Evolutionary conservation across 306 rosid genomes (phyloP).

Genomic region (Cucumis sativus): DNA sequence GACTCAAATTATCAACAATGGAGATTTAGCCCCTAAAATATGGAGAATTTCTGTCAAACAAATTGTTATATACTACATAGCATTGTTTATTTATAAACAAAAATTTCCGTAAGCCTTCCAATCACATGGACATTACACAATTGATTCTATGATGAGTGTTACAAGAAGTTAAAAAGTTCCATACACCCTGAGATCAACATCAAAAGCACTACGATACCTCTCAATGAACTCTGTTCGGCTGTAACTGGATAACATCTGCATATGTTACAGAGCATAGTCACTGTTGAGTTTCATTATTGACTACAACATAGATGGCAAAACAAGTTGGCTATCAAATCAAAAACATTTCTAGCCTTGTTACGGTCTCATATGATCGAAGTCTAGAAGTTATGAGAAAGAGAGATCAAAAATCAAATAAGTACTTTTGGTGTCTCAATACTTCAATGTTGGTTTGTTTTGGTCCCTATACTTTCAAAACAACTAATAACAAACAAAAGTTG

Average conservation of each 20-base stretch:
- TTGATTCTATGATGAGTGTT: neutral
- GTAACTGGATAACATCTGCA: slow-evolving; percentile 66
- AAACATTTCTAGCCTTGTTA: neutral
- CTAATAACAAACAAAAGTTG: too few relatives aligned
- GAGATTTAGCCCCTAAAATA: neutral
- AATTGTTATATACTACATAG: neutral
- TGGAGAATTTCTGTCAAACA: neutral
- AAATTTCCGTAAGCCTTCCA: neutral
- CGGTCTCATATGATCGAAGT: neutral
- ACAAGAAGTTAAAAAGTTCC: neutral
- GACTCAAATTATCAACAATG: neutral
- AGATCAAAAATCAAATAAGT: neutral
- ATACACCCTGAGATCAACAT: neutral
- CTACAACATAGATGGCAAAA: neutral
- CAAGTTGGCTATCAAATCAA: neutral
- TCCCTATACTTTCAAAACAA: too few relatives aligned
- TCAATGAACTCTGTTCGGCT: slow-evolving; percentile 57
- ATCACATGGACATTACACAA: neutral
- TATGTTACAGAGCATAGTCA: neutral
- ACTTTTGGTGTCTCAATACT: neutral
- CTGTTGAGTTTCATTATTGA: neutral
- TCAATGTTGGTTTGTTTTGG: too few relatives aligned
- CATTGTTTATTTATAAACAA: neutral
- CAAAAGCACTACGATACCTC: slow-evolving; percentile 25
- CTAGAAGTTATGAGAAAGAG: neutral